phyloP scores from a whole-genome alignment of 768 basidiomycete genomes.

The Boletus edulis region DNA sequence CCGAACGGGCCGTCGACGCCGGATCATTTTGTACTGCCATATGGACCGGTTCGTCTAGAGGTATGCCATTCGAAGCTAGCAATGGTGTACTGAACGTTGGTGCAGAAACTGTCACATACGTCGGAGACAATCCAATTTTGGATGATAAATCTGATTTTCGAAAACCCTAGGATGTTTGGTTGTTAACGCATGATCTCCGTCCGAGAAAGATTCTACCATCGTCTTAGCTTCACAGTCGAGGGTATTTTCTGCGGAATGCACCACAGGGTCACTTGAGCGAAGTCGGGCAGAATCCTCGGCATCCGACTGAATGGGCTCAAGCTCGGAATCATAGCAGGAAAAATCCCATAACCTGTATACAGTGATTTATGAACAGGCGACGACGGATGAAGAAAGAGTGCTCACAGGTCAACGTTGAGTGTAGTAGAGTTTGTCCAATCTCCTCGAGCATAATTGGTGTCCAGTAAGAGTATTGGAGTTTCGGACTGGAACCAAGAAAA shows the following conservation, averaged over 20 bases:
- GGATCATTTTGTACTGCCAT: neutral
- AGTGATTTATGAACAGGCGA: neutral
- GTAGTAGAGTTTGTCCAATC: conserved; percentile 20
- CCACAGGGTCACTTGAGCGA: neutral
- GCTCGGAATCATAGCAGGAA: conserved; percentile 18
- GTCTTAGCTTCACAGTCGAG: neutral
- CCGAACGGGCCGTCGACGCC: neutral
- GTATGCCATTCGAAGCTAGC: neutral
- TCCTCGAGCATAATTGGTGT: conserved; percentile 3
- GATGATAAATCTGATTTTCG: neutral
- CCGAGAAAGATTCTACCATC: conserved; percentile 14
- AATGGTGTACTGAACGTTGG: neutral
- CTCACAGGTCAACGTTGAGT: conserved; percentile 24
- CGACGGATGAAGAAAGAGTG: neutral
- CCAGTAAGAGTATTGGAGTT: conserved; percentile 25
- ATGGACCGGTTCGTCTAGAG: neutral
- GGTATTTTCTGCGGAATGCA: neutral
- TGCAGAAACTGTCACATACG: neutral
- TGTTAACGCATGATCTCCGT: conserved; percentile 3
- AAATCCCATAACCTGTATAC: conserved; percentile 23
- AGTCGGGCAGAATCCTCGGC: neutral
- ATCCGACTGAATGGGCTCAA: conserved; percentile 8
- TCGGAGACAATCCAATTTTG: neutral
- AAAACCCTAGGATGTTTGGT: conserved; percentile 6
- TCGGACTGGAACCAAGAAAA: conserved; percentile 29